Evolutionary conservation across 768 basidiomycete species (phyloP), one percentile per base, ranked within the genome.

Genomic region (Collybia mongolica): DNA sequence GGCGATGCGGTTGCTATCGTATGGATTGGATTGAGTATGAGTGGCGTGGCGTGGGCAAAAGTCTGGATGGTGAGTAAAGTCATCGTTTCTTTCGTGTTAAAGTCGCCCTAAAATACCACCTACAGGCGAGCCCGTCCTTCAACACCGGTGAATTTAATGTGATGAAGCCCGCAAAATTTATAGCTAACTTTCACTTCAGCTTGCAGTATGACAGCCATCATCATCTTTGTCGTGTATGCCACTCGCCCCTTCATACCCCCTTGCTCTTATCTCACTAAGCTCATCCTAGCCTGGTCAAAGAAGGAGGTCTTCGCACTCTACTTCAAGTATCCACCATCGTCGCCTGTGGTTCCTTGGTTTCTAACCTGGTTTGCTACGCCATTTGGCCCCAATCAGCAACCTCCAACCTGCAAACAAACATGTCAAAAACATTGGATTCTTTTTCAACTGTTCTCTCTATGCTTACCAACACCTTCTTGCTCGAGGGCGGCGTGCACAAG

Each of bases 361-460:
- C 91, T 18, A 98, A 96, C 65, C 35, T 91, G 18, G 83, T 93
- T 40, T 99, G 96, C 68, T 88, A 85, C 59, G 55, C 76, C 18
- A 65, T 98, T 12, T 97, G 92, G 92, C 92, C 79, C 2, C 88
- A 84, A 68, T 88, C 85, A 29, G 95, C 97, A 0, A 90, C 89
- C 2, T 74, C 76, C 19, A 86, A 88, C 52, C 80, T 99, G 3
- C 93, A 96, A 63, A 74, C 66, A 15, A 87, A 90, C 66, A 94
- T 97, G 84, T 81, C 79, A 20, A 85, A 86, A 62, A 90, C 90
- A 0, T 76, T 98, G 20, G 84, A 88, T 52, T 95, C 93, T 0
- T 98, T 94, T 63, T 81, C 87, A 1, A 98, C 93, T 0, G 77
- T 99, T 6, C 73, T 98, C 2, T 76, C 79, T 0, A 84, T 92